Conservation (phyloP, 2,329 filamentous ascomycete genomes). For the Xylaria sp. region DNA sequence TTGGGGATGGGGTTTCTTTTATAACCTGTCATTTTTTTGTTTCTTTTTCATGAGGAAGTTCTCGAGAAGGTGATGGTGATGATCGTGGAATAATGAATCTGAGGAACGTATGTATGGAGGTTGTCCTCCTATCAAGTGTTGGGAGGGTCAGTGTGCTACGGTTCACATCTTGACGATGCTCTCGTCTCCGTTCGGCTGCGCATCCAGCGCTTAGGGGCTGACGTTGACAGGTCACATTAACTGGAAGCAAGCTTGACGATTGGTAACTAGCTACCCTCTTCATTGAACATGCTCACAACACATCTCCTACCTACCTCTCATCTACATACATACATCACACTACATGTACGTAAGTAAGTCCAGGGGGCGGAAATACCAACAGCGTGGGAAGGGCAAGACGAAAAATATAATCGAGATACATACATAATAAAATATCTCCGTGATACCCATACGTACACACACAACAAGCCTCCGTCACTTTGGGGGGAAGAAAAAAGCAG, state of each 20-base stretch:
- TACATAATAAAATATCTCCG: neutral
- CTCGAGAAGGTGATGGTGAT: slow-evolving; percentile 5
- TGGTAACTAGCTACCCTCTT: neutral
- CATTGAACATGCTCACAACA: too few relatives aligned
- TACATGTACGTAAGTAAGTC: neutral
- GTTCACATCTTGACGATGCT: neutral
- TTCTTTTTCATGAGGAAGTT: neutral
- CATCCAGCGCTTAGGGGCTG: neutral
- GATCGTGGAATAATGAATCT: neutral
- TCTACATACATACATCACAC: too few relatives aligned
- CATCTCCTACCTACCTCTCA: too few relatives aligned
- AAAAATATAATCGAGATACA: neutral
- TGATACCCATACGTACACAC: too few relatives aligned
- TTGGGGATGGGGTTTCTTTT: slow-evolving; percentile 4
- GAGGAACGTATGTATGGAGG: neutral
- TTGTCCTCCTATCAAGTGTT: too few relatives aligned
- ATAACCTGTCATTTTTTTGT: slow-evolving; percentile 17
- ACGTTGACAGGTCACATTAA: neutral
- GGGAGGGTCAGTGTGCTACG: neutral
- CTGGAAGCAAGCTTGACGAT: neutral
- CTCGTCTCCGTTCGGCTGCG: neutral
- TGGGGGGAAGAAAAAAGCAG: neutral
- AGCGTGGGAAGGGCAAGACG: neutral
- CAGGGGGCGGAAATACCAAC: neutral
- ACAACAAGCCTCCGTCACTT: neutral